These are phyloP conservation scores for Pleurotus pulmonarius DNA, from an alignment of 768 basidiomycete genomes.

Conservation along the genomic window DNA sequence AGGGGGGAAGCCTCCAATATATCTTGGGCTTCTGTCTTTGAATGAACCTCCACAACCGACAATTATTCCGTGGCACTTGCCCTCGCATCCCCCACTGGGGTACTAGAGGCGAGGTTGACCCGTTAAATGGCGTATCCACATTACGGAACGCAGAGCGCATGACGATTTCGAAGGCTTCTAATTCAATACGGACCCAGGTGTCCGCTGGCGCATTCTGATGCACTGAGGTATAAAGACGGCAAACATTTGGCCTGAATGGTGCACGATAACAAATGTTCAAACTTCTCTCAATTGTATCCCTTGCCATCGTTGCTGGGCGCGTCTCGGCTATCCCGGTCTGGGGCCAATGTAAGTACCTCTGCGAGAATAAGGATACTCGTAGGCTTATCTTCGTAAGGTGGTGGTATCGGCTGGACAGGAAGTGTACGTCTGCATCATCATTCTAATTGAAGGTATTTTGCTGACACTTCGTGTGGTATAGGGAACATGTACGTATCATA, in stretches of 20 bases:
- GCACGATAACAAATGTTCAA: slow-evolving; percentile 16
- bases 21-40: background rate
- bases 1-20: too few species aligned
- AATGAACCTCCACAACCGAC: background rate
- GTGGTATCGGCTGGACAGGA: slow-evolving; percentile 24
- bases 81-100: background rate
- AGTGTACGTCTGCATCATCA: slow-evolving; percentile 14
- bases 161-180: too few species aligned
- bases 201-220: background rate
- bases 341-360: slow-evolving; percentile 24
- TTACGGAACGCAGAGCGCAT: background rate
- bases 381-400: slow-evolving; percentile 16
- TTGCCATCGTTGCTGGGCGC: slow-evolving; percentile 17
- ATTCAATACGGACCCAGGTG: background rate
- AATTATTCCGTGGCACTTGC: slow-evolving; percentile 1
- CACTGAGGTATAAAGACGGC: background rate
- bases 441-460: background rate
- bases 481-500: slow-evolving; percentile 13
- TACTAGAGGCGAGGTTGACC: background rate
- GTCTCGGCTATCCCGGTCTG: slow-evolving; percentile 23
- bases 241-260: background rate
- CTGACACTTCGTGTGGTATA: background rate
- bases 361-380: background rate
- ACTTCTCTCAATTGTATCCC: slow-evolving; percentile 20
- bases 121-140: background rate